Base-by-base conservation (phyloP, 2,329 filamentous ascomycete genomes). In the Colletotrichum tanaceti region DNA sequence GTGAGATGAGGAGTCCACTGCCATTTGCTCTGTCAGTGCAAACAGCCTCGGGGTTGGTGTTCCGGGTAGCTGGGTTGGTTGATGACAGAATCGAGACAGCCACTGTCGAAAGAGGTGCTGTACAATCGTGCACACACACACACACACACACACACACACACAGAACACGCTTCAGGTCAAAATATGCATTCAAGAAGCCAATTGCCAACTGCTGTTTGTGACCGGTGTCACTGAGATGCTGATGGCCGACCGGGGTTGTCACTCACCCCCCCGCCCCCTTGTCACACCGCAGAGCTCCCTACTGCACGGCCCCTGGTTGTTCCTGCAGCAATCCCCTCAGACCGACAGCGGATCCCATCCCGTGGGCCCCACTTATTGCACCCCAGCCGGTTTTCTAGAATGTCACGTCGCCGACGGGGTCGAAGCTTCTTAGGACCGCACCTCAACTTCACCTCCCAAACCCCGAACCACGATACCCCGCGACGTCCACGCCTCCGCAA, bases 371-470 rank as follows among this genome's bases (percentile, higher is more conserved):
- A 68, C 43, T 58, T 46, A 24, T 22, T 38, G 16, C 35, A 32
- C 54, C 35, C 62, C 49, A 35, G 28, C 20, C 65, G 47, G 10
- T 59, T 52, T 68, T 50, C 55, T 58, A 53, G 62, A 59, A 65
- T 44, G 62, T 68, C 46, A 50, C 44, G 44, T 49, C 28, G 4
- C 32, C 35, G 44, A 39, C 32, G n/a, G 44, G 58, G 46, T 41
- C 32, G 16, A 57, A 65, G 47, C 60, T 63, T 68, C 46, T 63
- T 68, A 11, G 52, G 47, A 68, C 65, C 53, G 43, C 60, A 64
- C 20, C 59, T 53, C 60, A 44, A 47, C 55, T 60, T 52, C 24
- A 24, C 24, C 32, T 43, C 52, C 44, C 9, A 22, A 22, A 58
- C 20, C 39, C 53, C 13, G 20, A n/a, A 14, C n/a, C 24, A 54